Base-by-base conservation (phyloP, 2,329 filamentous ascomycete species). In the Hirsutella rhossiliensis region DNA sequence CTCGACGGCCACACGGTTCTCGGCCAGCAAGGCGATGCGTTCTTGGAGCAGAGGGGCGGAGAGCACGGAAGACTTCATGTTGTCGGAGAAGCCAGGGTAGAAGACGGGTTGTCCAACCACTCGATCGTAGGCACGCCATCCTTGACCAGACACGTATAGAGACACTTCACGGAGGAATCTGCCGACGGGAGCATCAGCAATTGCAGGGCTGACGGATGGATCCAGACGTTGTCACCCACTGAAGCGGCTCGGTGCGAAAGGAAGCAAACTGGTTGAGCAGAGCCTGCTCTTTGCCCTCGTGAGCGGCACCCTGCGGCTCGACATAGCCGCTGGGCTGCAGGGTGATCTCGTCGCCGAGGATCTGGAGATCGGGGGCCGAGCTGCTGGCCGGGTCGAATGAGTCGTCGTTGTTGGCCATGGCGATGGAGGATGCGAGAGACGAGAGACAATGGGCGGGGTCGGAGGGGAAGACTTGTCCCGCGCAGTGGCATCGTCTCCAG, bases 111-210 rank as follows among this genome's bases (percentile, higher is more conserved):
- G 89, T 19, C 92, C 92, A 54, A 97, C 82, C 49, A 89, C 76
- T 49, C 84, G 71, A 58, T 97, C 87, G 67, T 98, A 98, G 47
- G 86, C 87, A 48, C 92, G 85, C 92, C 92, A 98, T 60, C 89
- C 90, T 42, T 85, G 84, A 44, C 92, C 92, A 12, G 87, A 90
- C 50, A 97, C 84, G 64, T 97, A 89, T 30, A 95, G 73, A 40
- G 86, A 92, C 30, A 98, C 83, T 68, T 98, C 92, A 52, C 88
- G 87, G 28, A 97, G 78, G 61, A 97, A 97, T 50, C 88, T 83
- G 67, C 17, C 5, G 13, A 34, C n/a, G 12, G 31, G 18, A 37
- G 31, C n/a, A 19, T 37, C 34, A 37, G 34, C 8, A 19, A 11
- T 11, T 17, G 34, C 34, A 17, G 6, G 30, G 30, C 36, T 9